These are phyloP conservation scores for Eucalyptus sp. DNA, from an alignment of 345 rosid genomes.

Conservation along the genomic window DNA sequence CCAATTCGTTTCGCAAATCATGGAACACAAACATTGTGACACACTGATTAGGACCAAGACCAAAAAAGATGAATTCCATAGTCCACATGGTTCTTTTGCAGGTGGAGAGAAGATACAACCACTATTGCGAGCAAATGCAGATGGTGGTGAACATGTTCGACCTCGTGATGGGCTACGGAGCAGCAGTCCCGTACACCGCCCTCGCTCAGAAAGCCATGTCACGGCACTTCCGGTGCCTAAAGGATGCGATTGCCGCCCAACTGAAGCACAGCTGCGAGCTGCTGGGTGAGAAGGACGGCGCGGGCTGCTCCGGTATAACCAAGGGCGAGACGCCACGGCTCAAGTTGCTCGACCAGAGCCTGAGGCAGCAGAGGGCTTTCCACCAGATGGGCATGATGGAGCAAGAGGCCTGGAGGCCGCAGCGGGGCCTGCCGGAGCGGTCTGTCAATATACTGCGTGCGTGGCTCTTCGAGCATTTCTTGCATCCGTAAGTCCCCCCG, in stretches of 20 bases:
- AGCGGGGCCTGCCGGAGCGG: conserved; percentile 94
- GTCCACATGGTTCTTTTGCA: conserved; percentile 5
- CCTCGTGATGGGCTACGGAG: conserved; percentile 82
- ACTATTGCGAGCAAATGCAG: conserved; percentile 96
- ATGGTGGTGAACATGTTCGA: conserved; percentile 96
- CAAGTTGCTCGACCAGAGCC: conserved; percentile 69
- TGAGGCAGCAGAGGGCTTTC: conserved; percentile 84
- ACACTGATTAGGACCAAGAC: not conserved
- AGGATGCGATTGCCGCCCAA: conserved; percentile 66
- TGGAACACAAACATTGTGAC: not conserved
- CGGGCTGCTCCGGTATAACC: conserved; percentile 58
- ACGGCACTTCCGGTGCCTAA: conserved; percentile 84
- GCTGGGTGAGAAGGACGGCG: conserved; percentile 71
- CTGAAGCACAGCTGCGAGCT: conserved; percentile 69
- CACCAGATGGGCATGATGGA: conserved; percentile 98
- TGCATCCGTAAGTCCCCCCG: conserved; percentile 78
- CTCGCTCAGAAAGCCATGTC: conserved; percentile 99
- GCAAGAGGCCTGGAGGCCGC: conserved; percentile 97
- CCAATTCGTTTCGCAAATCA: not conserved
- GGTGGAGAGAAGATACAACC: conserved; percentile 90
- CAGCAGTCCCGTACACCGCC: conserved; percentile 86
- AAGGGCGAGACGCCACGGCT: conserved; percentile 95
- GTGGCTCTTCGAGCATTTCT: conserved; percentile 98
- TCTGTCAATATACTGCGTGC: conserved; percentile 89
- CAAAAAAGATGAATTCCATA: not conserved